phyloP scores from a whole-genome alignment of 495 filamentous ascomycete species.

The Hypoxylon fuscum region DNA sequence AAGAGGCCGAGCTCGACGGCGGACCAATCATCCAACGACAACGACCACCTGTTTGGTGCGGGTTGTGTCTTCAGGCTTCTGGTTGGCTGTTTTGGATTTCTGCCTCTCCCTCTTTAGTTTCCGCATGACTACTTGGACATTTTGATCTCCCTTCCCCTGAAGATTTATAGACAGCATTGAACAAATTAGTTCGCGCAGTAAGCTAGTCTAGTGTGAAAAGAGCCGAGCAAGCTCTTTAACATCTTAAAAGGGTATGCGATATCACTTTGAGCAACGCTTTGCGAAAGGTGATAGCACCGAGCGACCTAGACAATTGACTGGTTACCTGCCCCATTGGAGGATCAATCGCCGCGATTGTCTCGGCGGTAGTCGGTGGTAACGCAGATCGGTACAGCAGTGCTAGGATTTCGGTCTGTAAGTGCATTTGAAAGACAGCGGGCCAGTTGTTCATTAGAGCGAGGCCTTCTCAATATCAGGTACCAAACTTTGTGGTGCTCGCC shows the following conservation, averaged over 20 bases:
- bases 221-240: background rate
- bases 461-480: background rate
- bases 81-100: slow-evolving; percentile 29
- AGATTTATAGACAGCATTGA: slow-evolving; percentile 5
- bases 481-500: background rate
- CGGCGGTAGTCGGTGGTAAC: slow-evolving; percentile 29
- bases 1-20: slow-evolving; percentile 20
- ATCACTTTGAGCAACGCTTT: background rate
- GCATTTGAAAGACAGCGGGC: slow-evolving; percentile 16
- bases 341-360: slow-evolving; percentile 17
- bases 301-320: background rate
- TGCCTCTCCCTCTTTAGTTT: slow-evolving; percentile 20
- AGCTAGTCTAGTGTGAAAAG: slow-evolving; percentile 1
- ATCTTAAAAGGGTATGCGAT: background rate
- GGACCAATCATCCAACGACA: slow-evolving; percentile 26
- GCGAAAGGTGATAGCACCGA: slow-evolving; percentile 3
- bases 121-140: slow-evolving; percentile 26
- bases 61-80: slow-evolving; percentile 26
- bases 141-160: slow-evolving; percentile 32
- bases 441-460: slow-evolving; percentile 17
- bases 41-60: slow-evolving; percentile 22
- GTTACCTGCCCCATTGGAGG: slow-evolving; percentile 32
- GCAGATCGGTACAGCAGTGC: slow-evolving; percentile 18
- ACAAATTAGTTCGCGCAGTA: background rate
- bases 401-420: slow-evolving; percentile 21